Evolutionary conservation across 2,329 filamentous ascomycete species (phyloP).

Genomic region (Akanthomyces uredinophilus): DNA sequence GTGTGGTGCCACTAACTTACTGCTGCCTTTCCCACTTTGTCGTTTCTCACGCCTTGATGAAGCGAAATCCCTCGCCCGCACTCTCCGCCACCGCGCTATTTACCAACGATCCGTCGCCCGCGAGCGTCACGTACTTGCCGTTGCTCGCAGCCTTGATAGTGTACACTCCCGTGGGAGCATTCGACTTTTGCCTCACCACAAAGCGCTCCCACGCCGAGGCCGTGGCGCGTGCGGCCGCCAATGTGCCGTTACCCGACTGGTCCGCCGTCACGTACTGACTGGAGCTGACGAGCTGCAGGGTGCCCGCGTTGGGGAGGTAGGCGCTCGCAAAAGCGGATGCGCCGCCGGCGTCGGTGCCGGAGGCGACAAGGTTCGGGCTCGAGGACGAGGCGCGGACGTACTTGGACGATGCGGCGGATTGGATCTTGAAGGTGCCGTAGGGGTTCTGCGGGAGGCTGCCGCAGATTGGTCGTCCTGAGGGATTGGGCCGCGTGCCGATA

Average conservation of each 20-base stretch:
- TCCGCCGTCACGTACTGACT: slow-evolving; percentile 20
- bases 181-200: slow-evolving; percentile 20
- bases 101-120: slow-evolving; percentile 18
- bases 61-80: background rate
- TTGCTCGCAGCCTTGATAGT: slow-evolving; percentile 23
- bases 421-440: slow-evolving; percentile 21
- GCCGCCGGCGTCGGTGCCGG: slow-evolving; percentile 11
- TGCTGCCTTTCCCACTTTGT: too few species aligned
- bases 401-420: slow-evolving; percentile 16
- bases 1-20: too few species aligned
- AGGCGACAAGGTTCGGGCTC: slow-evolving; percentile 19
- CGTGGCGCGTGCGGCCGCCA: slow-evolving; percentile 17
- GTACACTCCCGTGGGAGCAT: slow-evolving; percentile 19
- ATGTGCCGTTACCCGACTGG: slow-evolving; percentile 17
- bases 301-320: slow-evolving; percentile 21
- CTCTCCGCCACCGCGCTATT: slow-evolving; percentile 19
- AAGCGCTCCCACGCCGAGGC: slow-evolving; percentile 21
- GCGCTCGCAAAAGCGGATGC: slow-evolving; percentile 19
- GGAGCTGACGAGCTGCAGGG: slow-evolving; percentile 5
- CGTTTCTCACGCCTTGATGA: background rate
- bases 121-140: slow-evolving; percentile 19
- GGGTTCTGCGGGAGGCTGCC: slow-evolving; percentile 21
- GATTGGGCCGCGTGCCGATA: slow-evolving; percentile 23
- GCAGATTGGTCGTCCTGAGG: slow-evolving; percentile 21
- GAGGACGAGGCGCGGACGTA: slow-evolving; percentile 18